Conservation (phyloP, 2,329 filamentous ascomycete species). For the Penicillium aurantiogriseum region DNA sequence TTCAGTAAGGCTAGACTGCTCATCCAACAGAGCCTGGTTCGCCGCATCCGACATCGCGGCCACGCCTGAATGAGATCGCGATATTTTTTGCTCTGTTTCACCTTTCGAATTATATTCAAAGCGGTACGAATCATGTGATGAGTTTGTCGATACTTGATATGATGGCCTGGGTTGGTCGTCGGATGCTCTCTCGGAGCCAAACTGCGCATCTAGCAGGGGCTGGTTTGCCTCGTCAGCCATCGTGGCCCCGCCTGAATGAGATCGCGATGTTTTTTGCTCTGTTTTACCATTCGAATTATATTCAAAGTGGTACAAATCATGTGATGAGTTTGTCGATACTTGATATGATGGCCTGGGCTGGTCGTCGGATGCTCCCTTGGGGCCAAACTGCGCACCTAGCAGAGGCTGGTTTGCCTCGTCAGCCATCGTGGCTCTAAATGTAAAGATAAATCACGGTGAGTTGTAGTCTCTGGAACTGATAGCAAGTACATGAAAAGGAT, state of each 20-base stretch:
- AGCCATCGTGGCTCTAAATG: constrained; percentile 30
- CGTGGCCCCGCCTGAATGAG: not conserved
- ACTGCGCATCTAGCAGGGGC: constrained; percentile 31
- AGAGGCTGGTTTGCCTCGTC: constrained; percentile 36
- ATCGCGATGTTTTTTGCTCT: not conserved
- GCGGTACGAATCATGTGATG: constrained; percentile 4
- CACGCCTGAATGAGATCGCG: not conserved
- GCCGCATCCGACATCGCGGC: not conserved
- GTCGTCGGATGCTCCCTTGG: not conserved
- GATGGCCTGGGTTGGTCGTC: not conserved
- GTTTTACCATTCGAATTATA: not conserved
- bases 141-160: constrained; percentile 4
- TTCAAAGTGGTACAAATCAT: not conserved
- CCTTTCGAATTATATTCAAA: not conserved
- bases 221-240: constrained; percentile 32
- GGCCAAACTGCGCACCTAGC: constrained; percentile 25
- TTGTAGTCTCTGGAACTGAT: not conserved
- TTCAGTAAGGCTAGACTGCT: not conserved
- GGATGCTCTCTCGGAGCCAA: constrained; percentile 3
- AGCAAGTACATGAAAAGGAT: not conserved
- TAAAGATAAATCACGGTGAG: not conserved
- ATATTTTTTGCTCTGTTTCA: not conserved
- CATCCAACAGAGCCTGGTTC: not conserved
- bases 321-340: constrained; percentile 13
- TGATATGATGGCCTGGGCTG: not conserved